These are phyloP conservation scores for Rhipidocladum racemiflorum DNA, from an alignment of 176 grass and related monocot species.

Conservation along the genomic window DNA sequence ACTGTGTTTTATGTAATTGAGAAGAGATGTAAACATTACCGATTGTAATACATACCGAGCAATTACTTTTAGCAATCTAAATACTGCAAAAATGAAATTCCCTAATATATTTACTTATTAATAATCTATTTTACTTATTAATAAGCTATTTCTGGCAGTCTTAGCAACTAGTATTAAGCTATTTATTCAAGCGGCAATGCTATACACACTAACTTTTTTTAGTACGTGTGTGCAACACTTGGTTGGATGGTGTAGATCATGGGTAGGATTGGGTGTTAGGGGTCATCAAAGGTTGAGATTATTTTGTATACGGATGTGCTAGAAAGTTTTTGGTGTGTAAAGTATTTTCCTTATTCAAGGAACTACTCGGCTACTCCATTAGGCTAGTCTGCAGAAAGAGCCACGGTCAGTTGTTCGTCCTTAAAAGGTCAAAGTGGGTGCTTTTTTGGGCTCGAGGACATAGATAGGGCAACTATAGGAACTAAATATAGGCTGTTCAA, in stretches of 20 bases:
- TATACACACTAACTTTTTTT: too few species aligned
- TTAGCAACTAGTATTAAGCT: not conserved
- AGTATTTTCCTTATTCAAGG: not conserved
- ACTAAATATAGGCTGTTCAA: slow-evolving; percentile 14
- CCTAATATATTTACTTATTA: too few species aligned
- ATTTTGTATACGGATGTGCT: too few species aligned
- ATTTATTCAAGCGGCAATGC: not conserved
- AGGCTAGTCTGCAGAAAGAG: not conserved
- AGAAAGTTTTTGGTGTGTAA: too few species aligned
- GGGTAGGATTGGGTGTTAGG: too few species aligned
- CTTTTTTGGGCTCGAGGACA: slow-evolving; percentile 11
- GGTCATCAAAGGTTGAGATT: too few species aligned
- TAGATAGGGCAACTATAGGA: not conserved
- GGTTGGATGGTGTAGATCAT: too few species aligned
- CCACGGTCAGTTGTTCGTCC: not conserved
- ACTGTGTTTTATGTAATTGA: not conserved
- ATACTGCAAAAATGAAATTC: not conserved
- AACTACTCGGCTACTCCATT: not conserved
- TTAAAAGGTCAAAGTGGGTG: not conserved
- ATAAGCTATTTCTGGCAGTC: not conserved
- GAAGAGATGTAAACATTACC: not conserved
- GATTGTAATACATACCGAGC: not conserved
- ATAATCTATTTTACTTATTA: not conserved
- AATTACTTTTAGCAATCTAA: not conserved
- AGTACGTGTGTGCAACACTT: too few species aligned